Percentiles rank a stretch among this genome's conserved stretches.
These are phyloP conservation scores for Macrocybe gigantea DNA, from an alignment of 768 basidiomycete species.

Conservation along the genomic window DNA sequence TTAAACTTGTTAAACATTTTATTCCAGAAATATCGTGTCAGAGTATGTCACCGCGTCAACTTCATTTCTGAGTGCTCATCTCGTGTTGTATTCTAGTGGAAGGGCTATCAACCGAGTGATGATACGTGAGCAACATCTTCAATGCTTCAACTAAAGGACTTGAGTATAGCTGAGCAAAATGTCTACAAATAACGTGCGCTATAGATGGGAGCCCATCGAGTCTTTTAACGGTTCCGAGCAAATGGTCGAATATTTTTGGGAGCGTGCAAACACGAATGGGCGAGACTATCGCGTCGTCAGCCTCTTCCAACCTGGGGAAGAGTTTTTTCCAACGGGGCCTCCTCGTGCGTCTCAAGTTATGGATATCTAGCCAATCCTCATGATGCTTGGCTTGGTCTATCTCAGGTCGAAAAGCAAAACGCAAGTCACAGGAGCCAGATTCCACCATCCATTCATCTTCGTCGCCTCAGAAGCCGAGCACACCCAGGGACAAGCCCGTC, in stretches of 20 bases:
- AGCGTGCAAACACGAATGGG: constrained; percentile 37
- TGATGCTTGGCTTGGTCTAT: not conserved
- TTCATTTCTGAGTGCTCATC: not conserved
- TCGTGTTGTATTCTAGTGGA: constrained; percentile 41
- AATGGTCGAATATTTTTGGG: constrained; percentile 47
- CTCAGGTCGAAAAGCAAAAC: constrained; percentile 16
- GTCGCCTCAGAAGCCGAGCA: constrained; percentile 14
- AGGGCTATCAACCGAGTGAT: constrained; percentile 45
- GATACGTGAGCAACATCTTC: constrained; percentile 44
- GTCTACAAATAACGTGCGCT: constrained; percentile 3
- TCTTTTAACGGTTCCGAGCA: constrained; percentile 56
- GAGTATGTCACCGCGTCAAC: constrained; percentile 31
- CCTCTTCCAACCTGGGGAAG: constrained; percentile 49
- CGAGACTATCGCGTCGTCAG: constrained; percentile 45
- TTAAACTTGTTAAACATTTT: constrained; percentile 9
- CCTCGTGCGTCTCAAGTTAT: constrained; percentile 36
- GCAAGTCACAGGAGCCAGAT: constrained; percentile 3
- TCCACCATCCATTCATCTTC: not conserved
- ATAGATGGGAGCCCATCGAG: constrained; percentile 63
- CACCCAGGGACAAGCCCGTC: not conserved
- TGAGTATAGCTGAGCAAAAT: too few species aligned
- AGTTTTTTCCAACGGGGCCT: constrained; percentile 49
- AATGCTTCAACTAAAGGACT: not conserved
- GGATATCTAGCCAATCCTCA: not conserved
- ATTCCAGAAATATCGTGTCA: constrained; percentile 49